Percentiles rank a stretch among this genome's conserved stretches.
These are phyloP conservation scores for Megacollybia marginata DNA, from an alignment of 768 basidiomycete genomes.

Conservation along the genomic window DNA sequence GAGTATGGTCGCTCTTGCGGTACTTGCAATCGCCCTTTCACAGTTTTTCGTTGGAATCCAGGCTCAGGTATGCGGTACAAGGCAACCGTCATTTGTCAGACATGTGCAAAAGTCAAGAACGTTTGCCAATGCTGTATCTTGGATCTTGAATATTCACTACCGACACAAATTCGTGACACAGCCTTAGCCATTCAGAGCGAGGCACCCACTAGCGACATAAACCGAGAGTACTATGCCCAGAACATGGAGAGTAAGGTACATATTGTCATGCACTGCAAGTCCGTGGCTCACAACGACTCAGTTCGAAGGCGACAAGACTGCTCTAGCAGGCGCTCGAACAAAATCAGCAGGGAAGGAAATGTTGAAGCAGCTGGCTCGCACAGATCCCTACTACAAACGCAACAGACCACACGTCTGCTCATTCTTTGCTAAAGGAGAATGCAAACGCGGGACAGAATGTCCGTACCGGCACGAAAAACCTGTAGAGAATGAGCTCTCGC, in stretches of 20 bases:
- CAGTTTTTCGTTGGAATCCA: slow-evolving; percentile 98
- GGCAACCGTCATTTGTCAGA: slow-evolving; percentile 95
- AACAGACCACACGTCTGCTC: slow-evolving; percentile 92
- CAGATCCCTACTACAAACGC: slow-evolving; percentile 96
- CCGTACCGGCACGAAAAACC: slow-evolving; percentile 96
- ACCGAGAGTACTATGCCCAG: slow-evolving; percentile 91
- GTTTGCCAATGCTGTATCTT: slow-evolving; percentile 97
- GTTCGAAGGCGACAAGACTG: slow-evolving; percentile 68
- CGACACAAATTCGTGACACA: slow-evolving; percentile 95
- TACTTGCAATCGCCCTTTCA: slow-evolving; percentile 94
- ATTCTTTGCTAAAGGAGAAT: slow-evolving; percentile 94
- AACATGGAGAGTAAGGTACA: slow-evolving; percentile 82
- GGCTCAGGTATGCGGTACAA: slow-evolving; percentile 91
- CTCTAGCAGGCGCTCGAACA: slow-evolving; percentile 52
- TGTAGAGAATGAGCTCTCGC: slow-evolving; percentile 69
- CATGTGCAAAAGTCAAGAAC: slow-evolving; percentile 93
- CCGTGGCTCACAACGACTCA: slow-evolving; percentile 19
- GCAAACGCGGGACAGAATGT: slow-evolving; percentile 85
- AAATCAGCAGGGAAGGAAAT: slow-evolving; percentile 89
- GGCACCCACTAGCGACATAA: slow-evolving; percentile 95
- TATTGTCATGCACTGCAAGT: slow-evolving; percentile 4
- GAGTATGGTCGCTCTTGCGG: slow-evolving; percentile 95
- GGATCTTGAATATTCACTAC: slow-evolving; percentile 93
- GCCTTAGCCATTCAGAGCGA: slow-evolving; percentile 79
- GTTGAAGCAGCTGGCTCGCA: slow-evolving; percentile 90